phyloP scores from a whole-genome alignment of 352 stramenopile genomes.

The Phytophthora sojae region DNA sequence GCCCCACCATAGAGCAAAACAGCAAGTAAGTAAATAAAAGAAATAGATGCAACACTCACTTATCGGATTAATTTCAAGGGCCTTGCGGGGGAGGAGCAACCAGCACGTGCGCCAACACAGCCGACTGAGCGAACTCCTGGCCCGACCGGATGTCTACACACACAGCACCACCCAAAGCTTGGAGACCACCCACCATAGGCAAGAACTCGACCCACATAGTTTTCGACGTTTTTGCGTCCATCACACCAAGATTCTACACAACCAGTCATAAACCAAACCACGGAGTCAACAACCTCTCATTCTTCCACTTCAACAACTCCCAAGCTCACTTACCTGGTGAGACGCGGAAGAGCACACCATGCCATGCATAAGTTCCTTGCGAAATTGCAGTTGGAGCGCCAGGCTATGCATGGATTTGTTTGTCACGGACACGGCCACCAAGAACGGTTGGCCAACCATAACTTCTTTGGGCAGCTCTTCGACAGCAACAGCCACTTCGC shows the following conservation, averaged over 20 bases:
- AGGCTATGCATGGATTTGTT: conserved; percentile 74
- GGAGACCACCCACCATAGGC: conserved; percentile 69
- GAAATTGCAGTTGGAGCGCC: conserved; percentile 83
- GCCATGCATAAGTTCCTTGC: conserved; percentile 68
- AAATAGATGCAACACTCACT: background rate
- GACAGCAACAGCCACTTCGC: conserved; percentile 58
- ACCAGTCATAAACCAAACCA: background rate
- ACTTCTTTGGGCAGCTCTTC: conserved; percentile 60
- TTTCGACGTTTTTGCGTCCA: conserved; percentile 55
- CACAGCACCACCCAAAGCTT: conserved; percentile 62
- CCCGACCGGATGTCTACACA: conserved; percentile 76
- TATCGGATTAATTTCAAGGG: conserved; percentile 18
- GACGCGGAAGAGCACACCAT: conserved; percentile 80
- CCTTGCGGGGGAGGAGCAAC: conserved; percentile 42
- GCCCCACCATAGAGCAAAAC: conserved; percentile 23
- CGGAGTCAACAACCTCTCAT: background rate
- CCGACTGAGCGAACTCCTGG: conserved; percentile 61
- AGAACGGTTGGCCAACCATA: conserved; percentile 59
- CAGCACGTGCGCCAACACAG: conserved; percentile 62
- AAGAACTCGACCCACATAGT: conserved; percentile 73
- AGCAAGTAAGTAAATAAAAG: background rate
- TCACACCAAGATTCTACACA: conserved; percentile 64
- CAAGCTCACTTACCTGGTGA: conserved; percentile 61
- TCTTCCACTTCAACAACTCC: background rate
- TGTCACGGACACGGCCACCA: conserved; percentile 55